Percentiles rank a stretch among this genome's conserved stretches.
These are phyloP conservation scores for Acanthochlamys bracteata DNA, from an alignment of 106 monocot genomes.

Conservation along the genomic window DNA sequence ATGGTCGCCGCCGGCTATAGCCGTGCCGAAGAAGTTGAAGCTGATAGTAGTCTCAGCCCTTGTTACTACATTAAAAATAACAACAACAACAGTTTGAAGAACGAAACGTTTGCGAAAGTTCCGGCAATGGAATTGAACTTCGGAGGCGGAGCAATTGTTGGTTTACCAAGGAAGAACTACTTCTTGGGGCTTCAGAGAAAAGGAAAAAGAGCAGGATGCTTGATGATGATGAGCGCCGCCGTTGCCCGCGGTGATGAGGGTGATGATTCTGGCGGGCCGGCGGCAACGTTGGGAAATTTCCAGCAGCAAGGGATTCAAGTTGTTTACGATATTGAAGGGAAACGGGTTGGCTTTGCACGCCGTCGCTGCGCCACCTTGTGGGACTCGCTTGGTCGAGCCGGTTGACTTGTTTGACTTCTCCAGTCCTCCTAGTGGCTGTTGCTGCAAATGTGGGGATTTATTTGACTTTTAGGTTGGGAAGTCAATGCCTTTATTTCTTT, in stretches of 20 bases:
- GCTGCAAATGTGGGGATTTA: too few species aligned
- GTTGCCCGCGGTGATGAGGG: conserved; percentile 13
- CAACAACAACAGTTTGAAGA: not conserved
- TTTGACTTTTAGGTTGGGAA: too few species aligned
- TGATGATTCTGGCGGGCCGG: conserved; percentile 45
- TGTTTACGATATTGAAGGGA: conserved; percentile 66
- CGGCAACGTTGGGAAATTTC: conserved; percentile 81
- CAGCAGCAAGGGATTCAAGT: conserved; percentile 99
- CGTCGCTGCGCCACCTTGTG: conserved; percentile 10
- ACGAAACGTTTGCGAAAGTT: conserved; percentile 11
- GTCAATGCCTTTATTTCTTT: too few species aligned
- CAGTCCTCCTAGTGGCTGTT: too few species aligned
- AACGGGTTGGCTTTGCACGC: conserved; percentile 71
- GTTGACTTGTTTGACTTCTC: not conserved
- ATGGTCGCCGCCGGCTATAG: conserved; percentile 34
- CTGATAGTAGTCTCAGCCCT: conserved; percentile 48
- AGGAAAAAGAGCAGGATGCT: conserved; percentile 48
- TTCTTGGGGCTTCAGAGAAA: conserved; percentile 46
- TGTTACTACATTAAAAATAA: conserved; percentile 32
- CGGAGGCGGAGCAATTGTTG: conserved; percentile 51
- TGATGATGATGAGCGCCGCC: conserved; percentile 57
- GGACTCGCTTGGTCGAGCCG: not conserved
- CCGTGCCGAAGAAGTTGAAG: conserved; percentile 34
- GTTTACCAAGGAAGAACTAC: conserved; percentile 74
- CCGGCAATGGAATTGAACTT: conserved; percentile 59